phyloP scores from a whole-genome alignment of 129 eudicot genomes.

The Flaveria trinervia region DNA sequence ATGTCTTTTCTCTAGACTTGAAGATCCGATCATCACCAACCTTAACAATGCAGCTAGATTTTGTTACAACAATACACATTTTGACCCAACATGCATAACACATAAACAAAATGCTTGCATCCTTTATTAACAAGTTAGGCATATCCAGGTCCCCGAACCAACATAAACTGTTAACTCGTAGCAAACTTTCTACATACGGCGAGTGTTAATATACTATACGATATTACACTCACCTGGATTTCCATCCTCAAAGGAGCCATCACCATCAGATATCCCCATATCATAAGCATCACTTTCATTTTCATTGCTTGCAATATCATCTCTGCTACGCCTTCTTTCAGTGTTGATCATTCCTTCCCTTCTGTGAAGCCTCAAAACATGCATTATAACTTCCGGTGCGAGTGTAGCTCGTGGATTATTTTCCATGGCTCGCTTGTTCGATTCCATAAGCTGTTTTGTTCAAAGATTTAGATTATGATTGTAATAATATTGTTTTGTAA shows the following conservation, averaged over 20 bases:
- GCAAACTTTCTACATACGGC: neutral
- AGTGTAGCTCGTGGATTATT: slow-evolving; percentile 57
- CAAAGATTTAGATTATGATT: slow-evolving; percentile 2
- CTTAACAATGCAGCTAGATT: too few species aligned
- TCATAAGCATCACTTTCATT: slow-evolving; percentile 54
- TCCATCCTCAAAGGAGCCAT: slow-evolving; percentile 41
- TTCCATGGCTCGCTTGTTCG: slow-evolving; percentile 64
- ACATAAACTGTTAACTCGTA: neutral
- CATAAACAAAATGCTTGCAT: neutral
- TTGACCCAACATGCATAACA: neutral
- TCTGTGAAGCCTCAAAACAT: slow-evolving; percentile 69
- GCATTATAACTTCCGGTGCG: slow-evolving; percentile 73
- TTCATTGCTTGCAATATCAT: slow-evolving; percentile 49
- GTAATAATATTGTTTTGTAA: neutral
- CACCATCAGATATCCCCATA: too few species aligned
- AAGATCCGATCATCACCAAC: too few species aligned
- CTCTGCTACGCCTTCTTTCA: slow-evolving; percentile 56
- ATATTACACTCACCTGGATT: slow-evolving; percentile 62
- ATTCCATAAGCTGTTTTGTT: slow-evolving; percentile 32
- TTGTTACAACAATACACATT: too few species aligned
- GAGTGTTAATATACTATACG: slow-evolving; percentile 4
- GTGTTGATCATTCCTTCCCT: slow-evolving; percentile 67
- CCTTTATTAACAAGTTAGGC: slow-evolving; percentile 12
- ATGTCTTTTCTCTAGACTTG: too few species aligned
- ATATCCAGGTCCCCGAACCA: slow-evolving; percentile 1